phyloP scores from a whole-genome alignment of 2,329 filamentous ascomycete species.

The Penicillium sp. region DNA sequence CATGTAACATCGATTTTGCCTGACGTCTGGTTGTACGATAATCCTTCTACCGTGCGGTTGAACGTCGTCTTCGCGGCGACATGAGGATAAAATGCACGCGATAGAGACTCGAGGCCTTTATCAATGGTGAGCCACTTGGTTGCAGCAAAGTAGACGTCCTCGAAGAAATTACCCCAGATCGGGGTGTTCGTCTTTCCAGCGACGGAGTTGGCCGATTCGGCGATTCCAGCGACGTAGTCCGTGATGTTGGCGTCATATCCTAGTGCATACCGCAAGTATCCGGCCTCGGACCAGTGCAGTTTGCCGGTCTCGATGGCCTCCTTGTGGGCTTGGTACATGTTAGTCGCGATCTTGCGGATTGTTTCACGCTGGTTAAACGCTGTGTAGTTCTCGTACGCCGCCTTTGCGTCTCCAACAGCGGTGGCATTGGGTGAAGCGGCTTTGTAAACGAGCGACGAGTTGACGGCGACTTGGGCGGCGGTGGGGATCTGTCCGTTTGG shows the following conservation, averaged over 20 bases:
- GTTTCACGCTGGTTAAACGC: slow-evolving; percentile 26
- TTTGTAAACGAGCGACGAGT: slow-evolving; percentile 46
- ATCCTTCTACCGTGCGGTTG: slow-evolving; percentile 60
- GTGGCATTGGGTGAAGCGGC: slow-evolving; percentile 39
- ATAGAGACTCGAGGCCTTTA: slow-evolving; percentile 62
- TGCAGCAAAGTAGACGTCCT: slow-evolving; percentile 63
- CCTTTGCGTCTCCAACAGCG: slow-evolving; percentile 42
- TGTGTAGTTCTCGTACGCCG: slow-evolving; percentile 44
- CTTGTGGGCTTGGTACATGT: slow-evolving; percentile 58
- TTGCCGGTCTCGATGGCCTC: slow-evolving; percentile 58
- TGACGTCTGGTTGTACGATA: slow-evolving; percentile 56
- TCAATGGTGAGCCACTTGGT: slow-evolving; percentile 69
- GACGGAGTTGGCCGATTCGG: too few species aligned
- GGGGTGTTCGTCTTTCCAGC: too few species aligned
- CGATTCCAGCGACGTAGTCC: slow-evolving; percentile 55
- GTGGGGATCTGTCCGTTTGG: slow-evolving; percentile 60
- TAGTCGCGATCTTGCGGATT: slow-evolving; percentile 35
- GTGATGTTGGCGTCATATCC: slow-evolving; percentile 59
- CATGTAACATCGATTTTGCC: slow-evolving; percentile 64
- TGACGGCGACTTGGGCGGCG: slow-evolving; percentile 50
- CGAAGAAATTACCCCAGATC: slow-evolving; percentile 58
- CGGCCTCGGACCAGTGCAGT: slow-evolving; percentile 68
- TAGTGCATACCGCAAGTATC: slow-evolving; percentile 64
- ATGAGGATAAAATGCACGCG: slow-evolving; percentile 65
- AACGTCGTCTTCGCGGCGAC: slow-evolving; percentile 62